Percentiles rank a stretch among this genome's conserved stretches.
Conservation (phyloP, 805 yeast genomes). For the Ogataea angusta region DNA sequence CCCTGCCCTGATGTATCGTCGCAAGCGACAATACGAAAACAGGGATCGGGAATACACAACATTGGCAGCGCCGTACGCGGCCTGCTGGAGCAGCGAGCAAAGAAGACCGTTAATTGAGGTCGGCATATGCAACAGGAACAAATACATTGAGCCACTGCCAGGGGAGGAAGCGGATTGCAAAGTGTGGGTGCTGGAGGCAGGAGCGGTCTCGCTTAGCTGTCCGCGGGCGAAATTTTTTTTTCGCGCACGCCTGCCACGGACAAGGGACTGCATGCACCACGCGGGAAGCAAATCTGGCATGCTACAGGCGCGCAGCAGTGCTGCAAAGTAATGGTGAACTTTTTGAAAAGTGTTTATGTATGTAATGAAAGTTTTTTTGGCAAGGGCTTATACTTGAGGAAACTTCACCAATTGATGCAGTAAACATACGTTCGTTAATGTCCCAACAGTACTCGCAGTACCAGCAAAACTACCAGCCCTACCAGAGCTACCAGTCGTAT, state of each 20-base stretch:
- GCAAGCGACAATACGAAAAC: background rate
- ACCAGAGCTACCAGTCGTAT: conserved; percentile 11
- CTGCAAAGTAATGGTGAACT: conserved; percentile 9
- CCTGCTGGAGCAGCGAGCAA: background rate
- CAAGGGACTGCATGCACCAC: conserved; percentile 10
- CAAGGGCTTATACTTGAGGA: background rate
- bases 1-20: conserved; percentile 1
- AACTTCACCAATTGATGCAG: conserved; percentile 5
- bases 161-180: background rate
- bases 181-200: background rate
- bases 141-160: background rate
- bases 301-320: conserved; percentile 12
- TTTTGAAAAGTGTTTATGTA: conserved; percentile 7
- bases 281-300: conserved; percentile 11
- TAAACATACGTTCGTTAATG: conserved; percentile 7
- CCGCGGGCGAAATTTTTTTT: conserved; percentile 1
- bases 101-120: background rate
- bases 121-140: background rate
- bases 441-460: conserved; percentile 15
- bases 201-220: background rate
- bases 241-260: conserved; percentile 2
- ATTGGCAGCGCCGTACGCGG: too few species aligned
- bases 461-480: conserved; percentile 12
- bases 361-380: conserved; percentile 9
- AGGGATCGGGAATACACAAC: background rate